Evolutionary conservation across 2,329 filamentous ascomycete genomes (phyloP), one percentile per base, ranked within the genome.

Genomic region (Zasmidium citrigriseum): DNA sequence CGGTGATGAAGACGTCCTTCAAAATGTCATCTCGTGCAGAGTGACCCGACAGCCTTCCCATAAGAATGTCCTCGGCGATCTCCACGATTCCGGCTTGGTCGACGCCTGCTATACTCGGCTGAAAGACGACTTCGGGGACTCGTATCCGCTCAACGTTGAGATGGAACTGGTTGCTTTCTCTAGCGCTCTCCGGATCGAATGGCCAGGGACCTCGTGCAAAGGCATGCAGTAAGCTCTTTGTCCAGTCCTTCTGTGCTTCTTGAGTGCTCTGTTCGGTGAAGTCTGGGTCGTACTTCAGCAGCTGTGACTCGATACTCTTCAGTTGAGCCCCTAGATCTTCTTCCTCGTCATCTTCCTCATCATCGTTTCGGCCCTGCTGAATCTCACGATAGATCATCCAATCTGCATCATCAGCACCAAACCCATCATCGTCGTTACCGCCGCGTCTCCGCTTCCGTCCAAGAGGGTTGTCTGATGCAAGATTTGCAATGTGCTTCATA

Each of bases 101-200:
- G 74, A 97, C 93, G 87, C 95, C 95, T 73, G 98, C 85, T 70
- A 98, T 93, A 68, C 89, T 93, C 76, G 95, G 95, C 85, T 97
- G 91, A 91, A 99, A 99, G 73, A 99, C 89, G 81, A 95, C 93
- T 84, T 99, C 95, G 70, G 95, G 95, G 78, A 93, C 93, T 82
- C 95, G 93, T 91, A 99, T 98, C 75, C 95, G 91, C 86, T 99
- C 95, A 85, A 99, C 91, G 73, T 99, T 99, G 63, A 99, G 86
- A 74, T 99, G 95, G 52, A 99, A 80, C 76, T 98, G 93, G 74
- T 92, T 87, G 18, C 86, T 86, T 77, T 99, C 85, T 18, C 87
- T 86, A 67, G 95, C 89, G 57, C 87, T 90, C 56, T 91, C 86
- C 0, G 87, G 78, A 66, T 98, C 89, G 65, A 92, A 96, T 0